Base-by-base conservation (phyloP, 1,284 basidiomycete species). In the Leccinum ponderosum region DNA sequence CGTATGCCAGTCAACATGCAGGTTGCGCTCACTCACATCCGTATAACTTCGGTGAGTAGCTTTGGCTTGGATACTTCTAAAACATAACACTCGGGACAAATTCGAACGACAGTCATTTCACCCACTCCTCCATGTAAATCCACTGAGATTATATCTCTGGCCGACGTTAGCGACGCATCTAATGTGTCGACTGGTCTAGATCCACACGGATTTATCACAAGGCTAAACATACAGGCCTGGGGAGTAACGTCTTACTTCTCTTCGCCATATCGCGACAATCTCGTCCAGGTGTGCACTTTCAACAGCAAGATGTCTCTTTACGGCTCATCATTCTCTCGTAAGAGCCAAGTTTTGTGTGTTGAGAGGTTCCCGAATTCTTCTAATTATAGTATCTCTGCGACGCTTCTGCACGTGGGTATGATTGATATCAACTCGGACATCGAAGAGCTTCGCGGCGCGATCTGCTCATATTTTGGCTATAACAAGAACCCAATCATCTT, bases 121-220 rank as follows among this genome's bases (percentile, higher is more conserved):
- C 84, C 86, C 4, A 76, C 78, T 0, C 74, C 90, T 51, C 79
- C 84, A 4, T 91, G 87, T 74, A 87, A 87, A 75, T 85, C 90
- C 1, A 90, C 87, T 0, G 94, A 95, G 68, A 86, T 92, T 61
- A 87, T 95, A 57, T 84, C 87, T 1, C 79, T 94, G 59, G 77
- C 83, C 3, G 93, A 95, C 62, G 84, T 96, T 65, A 93, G 91
- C 75, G 94, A 96, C 69, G 85, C 93, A 1, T 91, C 93, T 71
- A 90, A 90, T 58, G 87, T 93, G 15, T 85, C 87, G 3, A 89
- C 86, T 3, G 87, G 89, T 6, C 81, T 86, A 14, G 89, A 94
- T 58, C 78, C 82, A n/a, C 81, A 90, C 61, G 91, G 94, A 69
- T 91, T 95, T 68, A 89, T 93, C 62, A 87, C 95, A 67, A 82